phyloP scores from a whole-genome alignment of 371 early-diverging fungal genomes.

The Mortierella sp. region DNA sequence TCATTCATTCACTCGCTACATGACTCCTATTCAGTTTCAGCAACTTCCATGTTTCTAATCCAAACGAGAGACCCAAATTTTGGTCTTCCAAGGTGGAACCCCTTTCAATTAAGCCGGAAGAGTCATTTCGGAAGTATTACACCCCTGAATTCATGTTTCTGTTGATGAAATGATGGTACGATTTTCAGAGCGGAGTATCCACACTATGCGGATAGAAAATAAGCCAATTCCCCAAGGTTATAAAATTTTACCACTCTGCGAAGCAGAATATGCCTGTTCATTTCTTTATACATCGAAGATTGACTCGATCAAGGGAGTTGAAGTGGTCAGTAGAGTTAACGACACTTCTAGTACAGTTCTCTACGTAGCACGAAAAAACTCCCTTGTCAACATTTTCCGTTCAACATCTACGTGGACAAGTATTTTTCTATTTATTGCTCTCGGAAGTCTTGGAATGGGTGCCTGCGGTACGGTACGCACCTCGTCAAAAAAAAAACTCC shows the following conservation, averaged over 20 bases:
- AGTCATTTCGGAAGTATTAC: too few species aligned
- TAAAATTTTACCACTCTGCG: constrained; percentile 44
- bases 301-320: not conserved
- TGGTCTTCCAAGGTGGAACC: too few species aligned
- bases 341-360: constrained; percentile 6
- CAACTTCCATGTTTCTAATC: too few species aligned
- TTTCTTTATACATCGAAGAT: constrained; percentile 29
- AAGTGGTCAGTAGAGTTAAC: not conserved
- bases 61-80: too few species aligned
- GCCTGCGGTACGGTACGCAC: constrained; percentile 33
- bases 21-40: too few species aligned
- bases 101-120: too few species aligned
- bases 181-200: constrained; percentile 27
- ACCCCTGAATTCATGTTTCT: too few species aligned
- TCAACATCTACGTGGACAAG: constrained; percentile 45
- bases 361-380: constrained; percentile 19
- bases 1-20: too few species aligned
- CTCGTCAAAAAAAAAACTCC: not conserved
- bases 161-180: constrained; percentile 40
- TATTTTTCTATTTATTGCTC: constrained; percentile 31
- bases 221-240: constrained; percentile 33
- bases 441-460: constrained; percentile 11
- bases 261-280: constrained; percentile 39
- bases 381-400: not conserved
- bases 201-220: constrained; percentile 28